phyloP scores from a whole-genome alignment of 2,329 filamentous ascomycete genomes.

The Chaetomium sp. region DNA sequence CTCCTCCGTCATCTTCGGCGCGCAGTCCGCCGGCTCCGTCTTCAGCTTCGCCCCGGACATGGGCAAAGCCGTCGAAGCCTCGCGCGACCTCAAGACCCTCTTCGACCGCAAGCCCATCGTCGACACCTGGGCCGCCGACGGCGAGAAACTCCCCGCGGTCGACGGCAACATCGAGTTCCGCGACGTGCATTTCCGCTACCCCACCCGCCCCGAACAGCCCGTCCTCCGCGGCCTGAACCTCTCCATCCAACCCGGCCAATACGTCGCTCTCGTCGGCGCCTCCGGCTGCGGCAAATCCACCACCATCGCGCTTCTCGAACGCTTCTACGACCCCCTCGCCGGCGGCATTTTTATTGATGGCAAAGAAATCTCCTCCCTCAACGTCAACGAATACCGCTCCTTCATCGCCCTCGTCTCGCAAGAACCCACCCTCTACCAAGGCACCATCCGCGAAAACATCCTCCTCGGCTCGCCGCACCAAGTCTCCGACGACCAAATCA shows the following conservation, averaged over 20 bases:
- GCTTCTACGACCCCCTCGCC: constrained; percentile 84
- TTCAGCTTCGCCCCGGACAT: constrained; percentile 90
- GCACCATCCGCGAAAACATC: constrained; percentile 85
- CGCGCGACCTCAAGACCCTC: constrained; percentile 70
- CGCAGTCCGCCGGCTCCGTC: constrained; percentile 82
- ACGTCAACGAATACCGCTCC: constrained; percentile 79
- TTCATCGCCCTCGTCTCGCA: constrained; percentile 85
- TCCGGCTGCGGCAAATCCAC: constrained; percentile 93
- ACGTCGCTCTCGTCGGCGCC: constrained; percentile 85
- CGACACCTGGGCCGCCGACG: constrained; percentile 71
- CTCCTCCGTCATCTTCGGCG: constrained; percentile 79
- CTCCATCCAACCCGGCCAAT: constrained; percentile 67
- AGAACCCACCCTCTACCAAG: constrained; percentile 91
- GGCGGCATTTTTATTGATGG: constrained; percentile 79
- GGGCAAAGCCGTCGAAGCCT: constrained; percentile 84
- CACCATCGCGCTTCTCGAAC: constrained; percentile 83
- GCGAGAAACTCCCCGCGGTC: constrained; percentile 54
- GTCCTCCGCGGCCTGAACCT: constrained; percentile 81
- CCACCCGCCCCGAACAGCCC: constrained; percentile 83
- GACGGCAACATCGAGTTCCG: constrained; percentile 83
- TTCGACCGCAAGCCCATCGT: constrained; percentile 79
- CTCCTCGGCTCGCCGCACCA: constrained; percentile 65
- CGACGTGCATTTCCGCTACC: constrained; percentile 90
- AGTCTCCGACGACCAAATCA: constrained; percentile 64
- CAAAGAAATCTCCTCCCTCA: constrained; percentile 71